Percentiles rank a stretch among this genome's conserved stretches.
These are phyloP conservation scores for Glycine soja DNA, from an alignment of 306 rosid species.

Conservation along the genomic window DNA sequence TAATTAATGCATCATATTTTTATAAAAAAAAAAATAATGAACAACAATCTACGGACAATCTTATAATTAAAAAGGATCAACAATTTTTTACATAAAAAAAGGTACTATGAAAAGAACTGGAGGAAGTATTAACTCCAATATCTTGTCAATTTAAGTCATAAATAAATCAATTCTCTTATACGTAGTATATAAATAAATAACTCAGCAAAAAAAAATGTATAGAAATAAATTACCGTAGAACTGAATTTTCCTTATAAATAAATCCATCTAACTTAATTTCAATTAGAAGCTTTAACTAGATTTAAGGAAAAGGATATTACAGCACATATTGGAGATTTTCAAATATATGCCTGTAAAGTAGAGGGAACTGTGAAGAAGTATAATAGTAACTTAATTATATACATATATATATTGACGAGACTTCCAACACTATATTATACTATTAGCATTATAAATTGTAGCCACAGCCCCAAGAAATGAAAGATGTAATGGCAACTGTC, in stretches of 20 bases:
- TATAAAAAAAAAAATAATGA: no score
- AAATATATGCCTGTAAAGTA: no score
- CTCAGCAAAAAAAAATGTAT: no score
- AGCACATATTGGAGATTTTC: not conserved
- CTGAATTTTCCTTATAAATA: no score
- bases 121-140: not conserved
- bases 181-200: no score
- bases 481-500: not conserved
- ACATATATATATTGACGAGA: no score
- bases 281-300: not conserved
- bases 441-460: no score
- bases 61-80: not conserved
- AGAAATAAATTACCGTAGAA: no score
- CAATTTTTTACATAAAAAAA: not conserved
- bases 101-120: not conserved
- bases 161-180: no score
- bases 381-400: no score
- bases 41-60: not conserved
- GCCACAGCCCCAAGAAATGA: conserved; percentile 23
- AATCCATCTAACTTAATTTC: not conserved
- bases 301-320: not conserved
- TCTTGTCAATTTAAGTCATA: not conserved
- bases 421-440: no score
- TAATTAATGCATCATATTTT: not conserved
- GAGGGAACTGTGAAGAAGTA: no score